Conservation (phyloP, 371 early-diverging fungal species). For the Syncephalis fuscata region DNA sequence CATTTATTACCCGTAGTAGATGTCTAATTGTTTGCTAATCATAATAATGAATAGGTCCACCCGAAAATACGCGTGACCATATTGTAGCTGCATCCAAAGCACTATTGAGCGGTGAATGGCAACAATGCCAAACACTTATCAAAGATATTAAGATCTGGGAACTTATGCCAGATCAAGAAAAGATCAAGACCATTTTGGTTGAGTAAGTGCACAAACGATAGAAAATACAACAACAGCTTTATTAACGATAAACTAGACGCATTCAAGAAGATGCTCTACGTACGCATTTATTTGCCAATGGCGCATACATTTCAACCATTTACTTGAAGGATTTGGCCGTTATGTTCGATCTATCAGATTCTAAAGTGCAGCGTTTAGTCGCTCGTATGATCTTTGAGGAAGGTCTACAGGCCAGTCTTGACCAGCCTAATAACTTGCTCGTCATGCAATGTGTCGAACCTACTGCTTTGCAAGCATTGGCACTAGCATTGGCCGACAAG, state of each 20-base stretch:
- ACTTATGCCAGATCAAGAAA: conserved; percentile 57
- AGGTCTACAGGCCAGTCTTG: conserved; percentile 70
- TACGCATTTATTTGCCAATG: conserved; percentile 86
- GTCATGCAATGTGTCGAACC: conserved; percentile 70
- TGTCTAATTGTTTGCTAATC: too few species aligned
- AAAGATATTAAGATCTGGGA: conserved; percentile 91
- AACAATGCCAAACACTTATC: conserved; percentile 66
- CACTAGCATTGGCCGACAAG: conserved; percentile 79
- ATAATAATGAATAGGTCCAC: conserved; percentile 50
- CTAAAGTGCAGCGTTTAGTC: conserved; percentile 51
- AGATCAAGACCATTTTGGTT: conserved; percentile 79
- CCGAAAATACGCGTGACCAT: conserved; percentile 94
- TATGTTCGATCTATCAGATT: conserved; percentile 72
- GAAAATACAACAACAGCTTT: too few species aligned
- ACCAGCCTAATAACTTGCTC: conserved; percentile 60
- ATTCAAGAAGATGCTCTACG: conserved; percentile 93
- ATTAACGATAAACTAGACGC: too few species aligned
- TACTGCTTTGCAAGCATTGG: conserved; percentile 69
- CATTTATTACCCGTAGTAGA: too few species aligned
- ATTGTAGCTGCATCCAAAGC: conserved; percentile 94
- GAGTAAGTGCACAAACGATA: conserved; percentile 29
- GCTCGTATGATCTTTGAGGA: conserved; percentile 88
- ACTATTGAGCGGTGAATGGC: conserved; percentile 86
- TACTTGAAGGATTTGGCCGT: conserved; percentile 57
- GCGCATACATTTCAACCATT: conserved; percentile 75